Conservation (phyloP, 208 protist genomes). For the Trypanosoma brucei region DNA sequence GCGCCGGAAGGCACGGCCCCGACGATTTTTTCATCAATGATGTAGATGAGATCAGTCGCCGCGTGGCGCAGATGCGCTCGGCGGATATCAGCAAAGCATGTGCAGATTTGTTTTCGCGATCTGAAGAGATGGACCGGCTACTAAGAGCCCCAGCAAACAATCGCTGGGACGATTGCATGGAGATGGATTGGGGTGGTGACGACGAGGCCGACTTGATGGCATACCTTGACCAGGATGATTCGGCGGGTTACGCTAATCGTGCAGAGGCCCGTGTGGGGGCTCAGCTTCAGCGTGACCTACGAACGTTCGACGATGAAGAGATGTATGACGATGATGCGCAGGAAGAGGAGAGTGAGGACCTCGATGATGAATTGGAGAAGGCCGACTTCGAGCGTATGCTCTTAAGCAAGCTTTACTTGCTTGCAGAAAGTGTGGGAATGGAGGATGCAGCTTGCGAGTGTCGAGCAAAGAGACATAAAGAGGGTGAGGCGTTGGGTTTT, state of each 20-base stretch:
- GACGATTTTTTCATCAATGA: conserved; percentile 9
- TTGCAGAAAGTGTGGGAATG: conserved; percentile 8
- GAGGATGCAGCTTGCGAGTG: background rate
- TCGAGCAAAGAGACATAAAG: background rate
- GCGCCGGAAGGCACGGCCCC: background rate
- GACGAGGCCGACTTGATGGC: conserved; percentile 69
- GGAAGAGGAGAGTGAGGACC: conserved; percentile 14
- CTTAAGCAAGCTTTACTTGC: conserved; percentile 16
- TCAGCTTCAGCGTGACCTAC: conserved; percentile 24
- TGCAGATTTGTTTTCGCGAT: conserved; percentile 15
- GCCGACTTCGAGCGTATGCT: conserved; percentile 27
- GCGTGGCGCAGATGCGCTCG: background rate
- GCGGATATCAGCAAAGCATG: conserved; percentile 9
- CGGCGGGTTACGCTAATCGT: conserved; percentile 37
- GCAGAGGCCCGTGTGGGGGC: conserved; percentile 38
- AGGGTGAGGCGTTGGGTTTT: background rate
- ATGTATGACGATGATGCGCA: conserved; percentile 22
- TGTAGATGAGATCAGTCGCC: conserved; percentile 2
- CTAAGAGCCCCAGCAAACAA: conserved; percentile 7
- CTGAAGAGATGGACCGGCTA: conserved; percentile 19
- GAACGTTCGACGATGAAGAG: conserved; percentile 22
- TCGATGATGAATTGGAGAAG: conserved; percentile 12
- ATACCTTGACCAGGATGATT: conserved; percentile 73
- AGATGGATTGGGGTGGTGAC: conserved; percentile 24
- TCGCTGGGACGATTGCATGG: conserved; percentile 29